Evolutionary conservation across 345 rosid species (phyloP), one percentile per base, ranked within the genome.

Genomic region (Noccaea bulbosa): DNA sequence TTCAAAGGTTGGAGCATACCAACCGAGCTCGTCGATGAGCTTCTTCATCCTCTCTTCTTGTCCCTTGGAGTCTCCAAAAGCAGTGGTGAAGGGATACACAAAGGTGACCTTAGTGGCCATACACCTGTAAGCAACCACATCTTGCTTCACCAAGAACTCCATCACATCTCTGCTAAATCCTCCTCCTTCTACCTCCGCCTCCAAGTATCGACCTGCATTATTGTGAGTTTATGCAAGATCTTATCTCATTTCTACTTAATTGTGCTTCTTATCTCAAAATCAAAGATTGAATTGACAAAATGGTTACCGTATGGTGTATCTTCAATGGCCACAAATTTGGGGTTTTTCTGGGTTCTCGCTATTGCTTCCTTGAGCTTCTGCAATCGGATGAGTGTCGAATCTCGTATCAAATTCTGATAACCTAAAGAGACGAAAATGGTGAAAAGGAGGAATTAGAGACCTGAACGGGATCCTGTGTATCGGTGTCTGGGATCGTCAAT

Each of bases 41-140:
- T 80, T 83, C 88, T 85, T 82, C 88, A 91, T 65, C 65, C 90
- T 85, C 79, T 87, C 95, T 69, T 84, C 82, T 75, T 89, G 94
- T 50, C 97, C 96, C 62, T 84, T 86, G 0, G 98, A 89, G 66
- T 93, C 96, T 35, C 97, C 97, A 7, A 91, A 80, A 16, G 97
- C 93, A 38, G 98, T 89, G 4, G 96, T 86, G 80, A 93, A 93
- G 1, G 98, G 98, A 71, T 93, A 93, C 11, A 93, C 80, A 81
- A 84, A 91, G 7, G 96, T 91, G 5, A 87, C 94, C 70, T 87
- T 91, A 38, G 83, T 80, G 41, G 96, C 94, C 97, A 86, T 86
- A 6, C 73, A 73, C 78, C 98, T 85, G 17, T 85, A 91, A 51
- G 86, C 76, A 73, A 84, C 94, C 69, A 83, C 93, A 61, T 89